These are phyloP conservation scores for Fonsecaea pedrosoi DNA, from an alignment of 2,329 filamentous ascomycete species.

Conservation along the genomic window DNA sequence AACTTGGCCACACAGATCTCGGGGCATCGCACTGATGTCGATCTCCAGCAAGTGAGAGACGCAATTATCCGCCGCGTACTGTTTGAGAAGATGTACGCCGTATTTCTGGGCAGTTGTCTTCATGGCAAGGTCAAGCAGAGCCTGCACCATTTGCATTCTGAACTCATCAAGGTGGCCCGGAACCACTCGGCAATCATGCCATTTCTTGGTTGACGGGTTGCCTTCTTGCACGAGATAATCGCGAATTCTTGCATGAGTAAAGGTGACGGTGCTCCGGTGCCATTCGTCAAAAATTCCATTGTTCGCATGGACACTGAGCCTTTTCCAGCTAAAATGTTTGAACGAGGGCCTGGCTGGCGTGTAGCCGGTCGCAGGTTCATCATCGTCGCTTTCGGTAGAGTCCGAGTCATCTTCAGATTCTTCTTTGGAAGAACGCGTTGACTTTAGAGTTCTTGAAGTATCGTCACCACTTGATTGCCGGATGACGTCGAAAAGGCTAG, in stretches of 20 bases:
- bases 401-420: conserved; percentile 10
- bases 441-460: conserved; percentile 8
- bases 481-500: conserved; percentile 20
- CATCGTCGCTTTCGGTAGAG: conserved; percentile 10
- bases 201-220: conserved; percentile 13
- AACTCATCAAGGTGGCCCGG: conserved; percentile 10
- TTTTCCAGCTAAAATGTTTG: conserved; percentile 5
- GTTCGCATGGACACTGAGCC: neutral
- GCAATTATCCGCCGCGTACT: conserved; percentile 15
- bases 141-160: conserved; percentile 13
- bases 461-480: conserved; percentile 6
- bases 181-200: conserved; percentile 15
- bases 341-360: conserved; percentile 6
- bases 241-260: conserved; percentile 14
- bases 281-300: conserved; percentile 15
- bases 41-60: conserved; percentile 13
- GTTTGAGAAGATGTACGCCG: conserved; percentile 11
- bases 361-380: conserved; percentile 10
- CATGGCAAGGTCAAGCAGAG: conserved; percentile 18
- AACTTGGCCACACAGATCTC: conserved; percentile 11
- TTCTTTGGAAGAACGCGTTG: conserved; percentile 7
- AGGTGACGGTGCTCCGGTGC: conserved; percentile 9
- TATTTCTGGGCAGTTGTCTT: conserved; percentile 8
- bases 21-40: conserved; percentile 3
- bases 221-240: conserved; percentile 14